Evolutionary conservation across 192 early-diverging fungal species (phyloP), one percentile per base, ranked within the genome.

Genomic region (Coemansia sp.): DNA sequence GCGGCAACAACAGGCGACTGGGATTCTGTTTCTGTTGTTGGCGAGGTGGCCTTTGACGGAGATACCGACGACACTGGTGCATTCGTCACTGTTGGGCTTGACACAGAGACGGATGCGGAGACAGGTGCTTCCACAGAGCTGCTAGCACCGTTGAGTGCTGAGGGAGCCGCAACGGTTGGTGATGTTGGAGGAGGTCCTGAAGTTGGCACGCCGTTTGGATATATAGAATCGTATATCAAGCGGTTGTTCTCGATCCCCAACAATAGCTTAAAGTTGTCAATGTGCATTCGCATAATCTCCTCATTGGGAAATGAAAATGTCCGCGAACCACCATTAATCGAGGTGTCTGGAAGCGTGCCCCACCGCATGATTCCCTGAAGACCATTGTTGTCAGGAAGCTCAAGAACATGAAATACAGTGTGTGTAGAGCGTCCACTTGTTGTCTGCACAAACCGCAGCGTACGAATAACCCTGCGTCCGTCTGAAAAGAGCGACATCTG

Each of bases 321-420:
- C 59, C 84, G 82, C 41, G 85, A 88, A 16, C 86, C 88, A 49
- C 90, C 90, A 53, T 88, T 83, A 50, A 90, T 74, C 19, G 86
- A 85, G 1, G 89, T 88, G 40, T 90, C 89, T 2, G 78, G 84
- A 8, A 85, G 71, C 6, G 81, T 85, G 49, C 90, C 90, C 84
- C 85, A 87, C 40, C 90, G 86, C 85, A 92, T 83, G 7, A 92
- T 78, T 10, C 86, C 88, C 65, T 89, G 86, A 69, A 87, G 86
- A 2, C 69, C 71, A n/a, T 68, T 62, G 7, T 56, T 46, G 12
- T 84, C 81, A 12, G 85, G 77, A 46, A 84, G 79, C 44, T 85
- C 74, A 61, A 85, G 77, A 7, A 92, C 86, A 48, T 88, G 87
- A 65, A 90, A 83, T 63, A 87, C 81, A 12, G 86, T 90, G 61